Conservation (phyloP, 1,284 basidiomycete genomes). For the Ceratobasidium sp. region DNA sequence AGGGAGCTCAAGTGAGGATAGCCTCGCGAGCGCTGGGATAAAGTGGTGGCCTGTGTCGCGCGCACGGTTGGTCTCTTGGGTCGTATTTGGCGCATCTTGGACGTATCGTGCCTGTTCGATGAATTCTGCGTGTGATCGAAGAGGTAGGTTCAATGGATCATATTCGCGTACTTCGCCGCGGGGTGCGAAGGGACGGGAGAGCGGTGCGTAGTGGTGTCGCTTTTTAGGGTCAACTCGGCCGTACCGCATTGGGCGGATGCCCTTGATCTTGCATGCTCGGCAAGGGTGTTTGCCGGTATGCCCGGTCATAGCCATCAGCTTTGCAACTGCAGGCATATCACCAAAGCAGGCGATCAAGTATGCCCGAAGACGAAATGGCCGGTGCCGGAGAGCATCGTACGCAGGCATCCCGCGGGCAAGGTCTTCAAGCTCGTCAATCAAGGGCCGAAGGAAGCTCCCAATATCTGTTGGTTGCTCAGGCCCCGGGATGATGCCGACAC, state of each 20-base stretch:
- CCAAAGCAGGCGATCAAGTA: slow-evolving; percentile 39
- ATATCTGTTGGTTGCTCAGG: slow-evolving; percentile 27
- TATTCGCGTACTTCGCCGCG: no score
- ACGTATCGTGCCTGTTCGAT: no score
- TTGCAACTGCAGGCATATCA: slow-evolving; percentile 48
- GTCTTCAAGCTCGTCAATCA: slow-evolving; percentile 27
- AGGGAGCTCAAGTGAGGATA: slow-evolving; percentile 21
- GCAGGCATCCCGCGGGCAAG: slow-evolving; percentile 39
- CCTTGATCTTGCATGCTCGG: slow-evolving; percentile 39
- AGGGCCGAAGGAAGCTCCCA: slow-evolving; percentile 18
- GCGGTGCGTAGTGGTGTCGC: no score
- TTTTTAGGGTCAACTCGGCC: no score
- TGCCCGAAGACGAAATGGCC: slow-evolving; percentile 27
- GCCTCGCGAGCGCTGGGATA: no score
- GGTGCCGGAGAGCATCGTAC: slow-evolving; percentile 6
- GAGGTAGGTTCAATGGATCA: no score
- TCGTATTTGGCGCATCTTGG: no score
- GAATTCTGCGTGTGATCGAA: no score
- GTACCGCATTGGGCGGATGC: not conserved
- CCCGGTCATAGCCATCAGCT: slow-evolving; percentile 43
- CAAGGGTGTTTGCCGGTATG: slow-evolving; percentile 47
- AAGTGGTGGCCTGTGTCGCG: no score
- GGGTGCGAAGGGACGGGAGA: no score
- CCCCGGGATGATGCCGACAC: slow-evolving; percentile 32
- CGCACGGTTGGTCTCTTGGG: no score